Base-by-base conservation (phyloP, 2,329 filamentous ascomycete species). In the Aspergillus udagawae region DNA sequence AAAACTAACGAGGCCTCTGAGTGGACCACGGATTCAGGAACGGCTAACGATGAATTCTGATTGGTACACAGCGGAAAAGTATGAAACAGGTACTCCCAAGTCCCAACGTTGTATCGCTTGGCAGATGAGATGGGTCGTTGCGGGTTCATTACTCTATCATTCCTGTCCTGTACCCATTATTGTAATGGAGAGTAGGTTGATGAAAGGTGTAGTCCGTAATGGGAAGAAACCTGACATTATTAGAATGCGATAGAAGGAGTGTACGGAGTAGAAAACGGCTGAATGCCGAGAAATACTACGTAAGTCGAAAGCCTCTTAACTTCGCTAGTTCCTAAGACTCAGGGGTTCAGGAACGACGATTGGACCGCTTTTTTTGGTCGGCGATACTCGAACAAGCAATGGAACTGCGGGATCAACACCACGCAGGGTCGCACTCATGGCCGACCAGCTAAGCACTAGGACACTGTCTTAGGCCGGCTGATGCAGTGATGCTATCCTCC, bases 41-140 rank as follows among this genome's bases (percentile, higher is more conserved):
- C 60, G 59, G 60, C 51, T 9, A 29, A 12, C n/a, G 4, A 4
- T 5, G 4, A 14, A 14, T 17, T 1, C 17, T 55, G 42, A 59
- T 60, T 63, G 57, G 61, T 23, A n/a, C 4, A 32, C 10, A 21
- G 5, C 12, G 3, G 21, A 10, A 14, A 14, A 50, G 52, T 50
- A 27, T 65, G 63, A 65, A 65, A 65, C 63, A 58, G 25, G 49
- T 52, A 49, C 29, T 50, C 44, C 57, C 61, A 64, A 63, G 23
- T 25, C 23, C 23, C 23, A 3, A 3, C 60, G 59, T 65, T 49
- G 52, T 58, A 51, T 56, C 57, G 53, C 57, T 63, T 56, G 55
- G 53, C 52, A 28, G 41, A 44, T 44, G 41, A 44, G 41, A 44
- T 42, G 23, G 23, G 23, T n/a, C 3, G 1, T 20, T 10, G 12